Evolutionary conservation across 164 flowering plant genomes (phyloP), one percentile per base, ranked within the genome.

Genomic region (Tetracentron sinense): DNA sequence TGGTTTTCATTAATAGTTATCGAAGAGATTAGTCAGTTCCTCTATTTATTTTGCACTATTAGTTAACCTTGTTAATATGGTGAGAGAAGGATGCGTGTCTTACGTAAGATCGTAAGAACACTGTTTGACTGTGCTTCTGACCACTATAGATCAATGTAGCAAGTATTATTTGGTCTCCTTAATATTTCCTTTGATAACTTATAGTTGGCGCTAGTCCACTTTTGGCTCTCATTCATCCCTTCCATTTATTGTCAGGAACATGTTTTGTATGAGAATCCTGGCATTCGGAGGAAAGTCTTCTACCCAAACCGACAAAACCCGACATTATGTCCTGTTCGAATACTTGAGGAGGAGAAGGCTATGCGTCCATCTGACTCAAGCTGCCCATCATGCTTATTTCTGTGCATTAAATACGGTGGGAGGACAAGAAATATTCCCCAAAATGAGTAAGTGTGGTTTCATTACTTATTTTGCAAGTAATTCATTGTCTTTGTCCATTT

Each of bases 371-470:
- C 77, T 47, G 87, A 76, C 67, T 52, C 73, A 52, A 74, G 73
- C 69, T 83, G 84, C 73, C 87, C 87, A 7, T 81, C 87, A 56
- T 77, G 72, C 73, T 68, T 83, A n/a, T 83, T 83, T 65, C 69
- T 83, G 51, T 81, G 87, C 72, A 83, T 83, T 17, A 83, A 83
- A 69, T 83, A 83, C 68, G 87, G 87, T 53, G 87, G 87, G 60
- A 74, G 82, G 63, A 81, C 85, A 47, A 74, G 83, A 72, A 83
- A 83, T 68, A 76, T 83, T 69, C 87, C 87, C 19, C 87, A 83
- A 57, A 81, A 83, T 63, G 87, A 83, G 87, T 83, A 69, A 53
- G 81, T 27, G 12, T 7, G 7, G 4, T 11, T 64, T 22, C 33
- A 2, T 25, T 4, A 27, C 1, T 8, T 62, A 31, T 8, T 12